Evolutionary conservation across 2,329 filamentous ascomycete genomes (phyloP).

Genomic region (Dothistroma septosporum): DNA sequence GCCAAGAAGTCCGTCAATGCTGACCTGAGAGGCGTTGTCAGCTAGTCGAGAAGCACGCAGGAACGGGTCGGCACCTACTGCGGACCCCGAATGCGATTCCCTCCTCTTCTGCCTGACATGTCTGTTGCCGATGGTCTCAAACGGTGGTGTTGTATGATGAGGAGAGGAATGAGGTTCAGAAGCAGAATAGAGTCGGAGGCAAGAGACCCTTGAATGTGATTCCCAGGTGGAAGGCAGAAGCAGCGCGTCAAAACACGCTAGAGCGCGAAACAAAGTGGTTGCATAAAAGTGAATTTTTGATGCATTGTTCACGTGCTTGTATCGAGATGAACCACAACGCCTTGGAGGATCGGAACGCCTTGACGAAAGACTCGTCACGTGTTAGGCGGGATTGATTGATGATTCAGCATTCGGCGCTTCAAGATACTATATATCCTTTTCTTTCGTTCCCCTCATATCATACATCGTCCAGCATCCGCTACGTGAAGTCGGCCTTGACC

Average conservation of each 20-base stretch:
- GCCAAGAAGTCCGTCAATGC: conserved; percentile 43
- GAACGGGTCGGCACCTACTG: conserved; percentile 67
- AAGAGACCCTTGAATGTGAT: too few species aligned
- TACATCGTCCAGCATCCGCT: background rate
- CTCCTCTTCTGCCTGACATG: conserved; percentile 36
- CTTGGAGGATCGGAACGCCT: too few species aligned
- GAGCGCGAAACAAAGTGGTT: too few species aligned
- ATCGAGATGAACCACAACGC: too few species aligned
- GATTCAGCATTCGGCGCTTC: too few species aligned
- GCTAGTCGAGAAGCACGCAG: conserved; percentile 50
- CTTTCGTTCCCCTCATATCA: background rate
- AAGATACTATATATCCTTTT: background rate
- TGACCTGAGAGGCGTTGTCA: background rate
- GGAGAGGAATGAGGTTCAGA: background rate
- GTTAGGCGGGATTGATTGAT: too few species aligned
- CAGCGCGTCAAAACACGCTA: too few species aligned
- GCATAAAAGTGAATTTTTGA: too few species aligned
- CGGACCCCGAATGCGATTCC: conserved; percentile 53
- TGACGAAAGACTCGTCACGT: too few species aligned
- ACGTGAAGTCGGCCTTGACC: conserved; percentile 76
- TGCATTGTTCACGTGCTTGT: too few species aligned
- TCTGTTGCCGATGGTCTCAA: conserved; percentile 15
- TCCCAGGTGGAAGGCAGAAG: too few species aligned
- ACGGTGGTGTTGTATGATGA: background rate
- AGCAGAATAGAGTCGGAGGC: background rate